phyloP scores from a whole-genome alignment of 164 flowering plant genomes.

The Liquidambar formosana region DNA sequence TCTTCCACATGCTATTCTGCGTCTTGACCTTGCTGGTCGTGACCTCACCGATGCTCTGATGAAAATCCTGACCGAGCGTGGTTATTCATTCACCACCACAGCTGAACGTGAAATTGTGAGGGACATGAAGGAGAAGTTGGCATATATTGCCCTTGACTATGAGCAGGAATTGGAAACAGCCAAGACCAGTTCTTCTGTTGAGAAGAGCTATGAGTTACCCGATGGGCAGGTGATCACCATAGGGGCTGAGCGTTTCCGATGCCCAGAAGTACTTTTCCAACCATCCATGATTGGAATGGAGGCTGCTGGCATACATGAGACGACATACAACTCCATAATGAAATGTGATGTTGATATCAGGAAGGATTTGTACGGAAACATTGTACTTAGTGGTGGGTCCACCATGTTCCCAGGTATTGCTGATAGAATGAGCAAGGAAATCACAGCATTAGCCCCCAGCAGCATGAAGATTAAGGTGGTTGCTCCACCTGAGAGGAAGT shows the following conservation, averaged over 20 bases:
- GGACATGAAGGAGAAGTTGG: constrained; percentile 42
- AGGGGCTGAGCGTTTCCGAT: constrained; percentile 41
- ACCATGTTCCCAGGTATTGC: constrained; percentile 42
- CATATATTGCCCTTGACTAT: constrained; percentile 48
- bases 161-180: constrained; percentile 42
- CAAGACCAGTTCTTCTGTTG: constrained; percentile 44
- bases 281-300: constrained; percentile 50
- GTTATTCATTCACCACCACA: constrained; percentile 46
- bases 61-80: constrained; percentile 47
- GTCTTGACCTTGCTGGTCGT: constrained; percentile 50
- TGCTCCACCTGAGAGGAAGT: constrained; percentile 45
- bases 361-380: constrained; percentile 37
- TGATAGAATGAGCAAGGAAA: constrained; percentile 45
- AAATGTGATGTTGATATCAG: constrained; percentile 39
- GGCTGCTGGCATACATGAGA: constrained; percentile 36
- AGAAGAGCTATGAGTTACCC: constrained; percentile 39
- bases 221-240: constrained; percentile 45
- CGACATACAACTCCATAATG: constrained; percentile 36
- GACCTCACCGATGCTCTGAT: constrained; percentile 43
- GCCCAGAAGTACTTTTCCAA: constrained; percentile 46
- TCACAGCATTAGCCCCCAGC: constrained; percentile 39
- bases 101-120: constrained; percentile 40
- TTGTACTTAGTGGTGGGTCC: constrained; percentile 40
- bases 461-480: constrained; percentile 37
- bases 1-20: constrained; percentile 36